These are phyloP conservation scores for Sarocladiaceae sp. DNA, from an alignment of 2,329 filamentous ascomycete species.

Conservation along the genomic window DNA sequence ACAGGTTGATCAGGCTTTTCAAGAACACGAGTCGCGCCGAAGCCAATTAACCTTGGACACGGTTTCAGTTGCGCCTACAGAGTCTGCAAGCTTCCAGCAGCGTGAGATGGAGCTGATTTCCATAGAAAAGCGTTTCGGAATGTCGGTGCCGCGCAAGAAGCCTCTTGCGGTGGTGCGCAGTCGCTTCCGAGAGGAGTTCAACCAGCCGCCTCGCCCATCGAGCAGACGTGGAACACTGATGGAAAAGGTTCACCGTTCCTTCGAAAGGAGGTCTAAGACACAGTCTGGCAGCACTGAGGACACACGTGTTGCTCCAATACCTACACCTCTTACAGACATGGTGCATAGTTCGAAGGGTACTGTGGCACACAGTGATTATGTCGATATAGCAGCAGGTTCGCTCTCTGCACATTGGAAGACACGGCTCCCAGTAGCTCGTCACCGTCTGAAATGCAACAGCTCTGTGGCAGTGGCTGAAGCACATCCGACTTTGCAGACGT, in stretches of 20 bases:
- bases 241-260: conserved; percentile 27
- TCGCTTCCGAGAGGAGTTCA: conserved; percentile 36
- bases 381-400: too few relatives aligned
- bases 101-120: conserved; percentile 32
- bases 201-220: not conserved
- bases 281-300: conserved; percentile 11
- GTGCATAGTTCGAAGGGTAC: too few relatives aligned
- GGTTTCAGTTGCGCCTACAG: conserved; percentile 15
- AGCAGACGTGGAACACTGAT: conserved; percentile 17
- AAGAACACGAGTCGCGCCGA: not conserved
- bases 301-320: not conserved
- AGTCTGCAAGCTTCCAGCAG: conserved; percentile 30
- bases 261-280: conserved; percentile 23
- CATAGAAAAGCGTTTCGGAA: conserved; percentile 34
- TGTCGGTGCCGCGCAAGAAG: conserved; percentile 24
- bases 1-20: conserved; percentile 12
- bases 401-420: too few relatives aligned
- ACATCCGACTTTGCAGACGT: too few relatives aligned
- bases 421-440: not conserved
- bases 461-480: not conserved
- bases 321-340: not conserved
- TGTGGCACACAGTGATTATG: too few relatives aligned
- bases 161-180: conserved; percentile 24
- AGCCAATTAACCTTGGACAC: not conserved
- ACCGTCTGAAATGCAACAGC: not conserved